These are phyloP conservation scores for Vanderwaltozyma yarrowii DNA, from an alignment of 805 yeast genomes.

Conservation along the genomic window DNA sequence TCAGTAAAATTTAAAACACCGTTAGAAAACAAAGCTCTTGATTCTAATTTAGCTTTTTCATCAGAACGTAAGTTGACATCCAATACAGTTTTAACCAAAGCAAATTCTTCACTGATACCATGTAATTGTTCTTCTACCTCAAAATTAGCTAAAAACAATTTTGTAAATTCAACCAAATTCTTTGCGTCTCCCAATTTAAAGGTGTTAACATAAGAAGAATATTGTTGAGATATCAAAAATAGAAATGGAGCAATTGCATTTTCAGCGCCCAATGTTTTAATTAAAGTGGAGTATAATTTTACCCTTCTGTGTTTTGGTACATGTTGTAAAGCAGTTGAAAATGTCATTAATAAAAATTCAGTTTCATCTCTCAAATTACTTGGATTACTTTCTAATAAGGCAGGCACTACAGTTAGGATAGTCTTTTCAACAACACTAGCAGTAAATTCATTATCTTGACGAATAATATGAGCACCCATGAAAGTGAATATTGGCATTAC, in stretches of 20 bases:
- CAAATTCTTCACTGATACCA: conserved; percentile 41
- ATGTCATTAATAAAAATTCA: conserved; percentile 77
- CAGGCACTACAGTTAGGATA: conserved; percentile 81
- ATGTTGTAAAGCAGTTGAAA: conserved; percentile 89
- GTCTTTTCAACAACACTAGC: conserved; percentile 89
- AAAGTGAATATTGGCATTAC: conserved; percentile 99
- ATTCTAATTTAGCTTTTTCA: conserved; percentile 30
- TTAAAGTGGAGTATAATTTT: conserved; percentile 66
- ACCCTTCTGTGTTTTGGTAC: conserved; percentile 96
- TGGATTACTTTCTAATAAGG: conserved; percentile 45
- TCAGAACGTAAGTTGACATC: conserved; percentile 30
- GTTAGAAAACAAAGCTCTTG: conserved; percentile 55
- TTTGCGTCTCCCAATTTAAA: conserved; percentile 58
- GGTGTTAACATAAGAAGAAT: conserved; percentile 41
- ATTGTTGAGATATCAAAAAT: conserved; percentile 75
- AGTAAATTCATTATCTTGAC: conserved; percentile 95
- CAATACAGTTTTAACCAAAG: conserved; percentile 31
- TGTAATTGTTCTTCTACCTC: conserved; percentile 54
- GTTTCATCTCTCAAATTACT: conserved; percentile 47
- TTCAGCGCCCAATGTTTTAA: conserved; percentile 61
- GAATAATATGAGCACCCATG: conserved; percentile 95
- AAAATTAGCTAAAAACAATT: conserved; percentile 60
- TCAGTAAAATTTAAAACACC: conserved; percentile 41
- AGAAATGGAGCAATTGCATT: conserved; percentile 61
- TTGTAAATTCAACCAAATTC: conserved; percentile 59